Evolutionary conservation across 140 eudicot species (phyloP).

Genomic region (Senecio squalidus): DNA sequence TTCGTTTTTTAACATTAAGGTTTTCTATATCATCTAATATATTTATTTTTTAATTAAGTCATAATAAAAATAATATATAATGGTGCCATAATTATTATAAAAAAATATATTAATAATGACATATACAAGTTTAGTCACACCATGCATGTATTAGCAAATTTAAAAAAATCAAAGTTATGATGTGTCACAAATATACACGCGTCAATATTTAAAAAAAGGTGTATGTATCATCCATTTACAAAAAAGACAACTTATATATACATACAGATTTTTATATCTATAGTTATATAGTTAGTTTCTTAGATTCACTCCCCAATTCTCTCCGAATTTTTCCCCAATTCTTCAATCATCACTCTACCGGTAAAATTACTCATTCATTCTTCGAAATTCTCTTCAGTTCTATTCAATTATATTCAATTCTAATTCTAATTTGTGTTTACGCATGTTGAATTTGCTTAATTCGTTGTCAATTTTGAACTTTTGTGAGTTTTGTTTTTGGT

Average conservation of each 20-base stretch:
- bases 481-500: too few relatives aligned
- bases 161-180: conserved; percentile 6
- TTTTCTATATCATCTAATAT: too few relatives aligned
- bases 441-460: too few relatives aligned
- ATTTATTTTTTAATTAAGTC: too few relatives aligned
- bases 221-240: conserved; percentile 19
- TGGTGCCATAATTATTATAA: background rate
- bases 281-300: background rate
- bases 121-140: background rate
- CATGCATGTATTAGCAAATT: conserved; percentile 6
- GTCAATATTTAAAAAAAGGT: conserved; percentile 15
- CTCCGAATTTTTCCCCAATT: conserved; percentile 21
- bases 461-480: too few relatives aligned
- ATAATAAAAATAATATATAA: too few relatives aligned
- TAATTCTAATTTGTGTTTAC: too few relatives aligned
- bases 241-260: conserved; percentile 21
- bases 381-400: conserved; percentile 10
- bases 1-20: too few relatives aligned
- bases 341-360: background rate
- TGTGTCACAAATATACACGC: conserved; percentile 35
- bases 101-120: background rate
- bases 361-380: background rate
- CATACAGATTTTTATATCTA: conserved; percentile 4
- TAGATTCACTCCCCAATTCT: conserved; percentile 13
- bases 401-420: background rate